Conservation (phyloP, 2,329 filamentous ascomycete species). For the Fusarium luffae region DNA sequence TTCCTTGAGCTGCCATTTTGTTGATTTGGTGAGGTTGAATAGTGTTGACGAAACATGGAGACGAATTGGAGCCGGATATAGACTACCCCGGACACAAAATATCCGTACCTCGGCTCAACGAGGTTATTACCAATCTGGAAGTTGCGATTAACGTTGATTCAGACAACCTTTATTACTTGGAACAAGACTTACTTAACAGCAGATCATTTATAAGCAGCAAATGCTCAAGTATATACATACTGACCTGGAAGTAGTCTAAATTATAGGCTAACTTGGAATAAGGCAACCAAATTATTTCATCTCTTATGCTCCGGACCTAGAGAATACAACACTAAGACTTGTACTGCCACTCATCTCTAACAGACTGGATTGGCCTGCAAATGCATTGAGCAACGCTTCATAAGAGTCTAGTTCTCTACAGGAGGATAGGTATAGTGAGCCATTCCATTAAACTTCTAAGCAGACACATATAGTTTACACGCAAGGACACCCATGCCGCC, state of each 20-base stretch:
- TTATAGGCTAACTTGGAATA: background rate
- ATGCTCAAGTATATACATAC: background rate
- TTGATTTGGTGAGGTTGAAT: background rate
- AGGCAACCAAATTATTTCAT: background rate
- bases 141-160: background rate
- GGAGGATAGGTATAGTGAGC: background rate
- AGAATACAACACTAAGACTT: background rate
- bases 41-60: background rate
- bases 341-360: background rate
- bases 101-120: constrained; percentile 14
- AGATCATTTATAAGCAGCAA: background rate
- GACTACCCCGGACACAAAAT: constrained; percentile 1
- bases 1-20: constrained; percentile 18
- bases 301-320: background rate
- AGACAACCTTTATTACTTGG: background rate
- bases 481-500: too few species aligned
- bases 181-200: background rate
- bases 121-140: background rate
- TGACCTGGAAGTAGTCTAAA: background rate
- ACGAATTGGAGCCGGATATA: background rate
- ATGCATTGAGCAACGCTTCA: fast-evolving
- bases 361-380: fast-evolving
- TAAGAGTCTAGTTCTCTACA: background rate
- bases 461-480: background rate
- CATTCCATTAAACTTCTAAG: background rate